phyloP scores from a whole-genome alignment of 139 green algal genomes.

The Chlorella sp. region DNA sequence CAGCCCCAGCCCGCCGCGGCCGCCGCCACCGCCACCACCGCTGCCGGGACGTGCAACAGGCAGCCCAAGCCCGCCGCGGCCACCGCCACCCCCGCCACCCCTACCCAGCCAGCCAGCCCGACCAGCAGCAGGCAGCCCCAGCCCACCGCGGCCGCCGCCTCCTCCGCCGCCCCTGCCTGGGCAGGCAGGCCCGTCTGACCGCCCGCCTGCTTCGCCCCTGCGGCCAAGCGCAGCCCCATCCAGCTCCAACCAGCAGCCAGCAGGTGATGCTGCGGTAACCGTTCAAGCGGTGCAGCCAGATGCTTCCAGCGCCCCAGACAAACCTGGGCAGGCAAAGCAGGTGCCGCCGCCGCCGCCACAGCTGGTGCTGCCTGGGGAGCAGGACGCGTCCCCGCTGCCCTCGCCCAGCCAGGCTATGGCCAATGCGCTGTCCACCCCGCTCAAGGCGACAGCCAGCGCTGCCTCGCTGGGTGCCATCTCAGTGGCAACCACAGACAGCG shows the following conservation, averaged over 20 bases:
- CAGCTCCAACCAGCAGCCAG: too few species aligned
- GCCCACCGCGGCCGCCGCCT: too few species aligned
- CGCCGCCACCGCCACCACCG: not conserved
- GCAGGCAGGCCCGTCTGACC: not conserved
- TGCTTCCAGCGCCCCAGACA: not conserved
- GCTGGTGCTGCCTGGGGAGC: not conserved
- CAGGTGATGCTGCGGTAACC: too few species aligned
- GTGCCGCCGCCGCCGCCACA: not conserved
- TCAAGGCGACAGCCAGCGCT: not conserved
- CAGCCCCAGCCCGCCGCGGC: not conserved
- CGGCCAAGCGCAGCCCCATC: slow-evolving; percentile 6
- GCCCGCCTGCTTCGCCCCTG: not conserved
- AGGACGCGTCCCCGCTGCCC: not conserved
- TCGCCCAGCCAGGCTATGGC: slow-evolving; percentile 22
- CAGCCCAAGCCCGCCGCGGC: not conserved
- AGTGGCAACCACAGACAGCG: not conserved
- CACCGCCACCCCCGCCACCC: not conserved
- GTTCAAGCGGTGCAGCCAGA: too few species aligned
- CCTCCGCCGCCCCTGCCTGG: too few species aligned
- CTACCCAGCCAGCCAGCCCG: not conserved
- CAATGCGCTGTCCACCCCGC: not conserved
- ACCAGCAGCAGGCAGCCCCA: not conserved
- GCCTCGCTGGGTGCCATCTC: not conserved
- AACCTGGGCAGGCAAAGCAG: not conserved
- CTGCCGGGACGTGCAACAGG: not conserved